Evolutionary conservation across 2,329 filamentous ascomycete species (phyloP).

Genomic region (Hypoxylon sp.): DNA sequence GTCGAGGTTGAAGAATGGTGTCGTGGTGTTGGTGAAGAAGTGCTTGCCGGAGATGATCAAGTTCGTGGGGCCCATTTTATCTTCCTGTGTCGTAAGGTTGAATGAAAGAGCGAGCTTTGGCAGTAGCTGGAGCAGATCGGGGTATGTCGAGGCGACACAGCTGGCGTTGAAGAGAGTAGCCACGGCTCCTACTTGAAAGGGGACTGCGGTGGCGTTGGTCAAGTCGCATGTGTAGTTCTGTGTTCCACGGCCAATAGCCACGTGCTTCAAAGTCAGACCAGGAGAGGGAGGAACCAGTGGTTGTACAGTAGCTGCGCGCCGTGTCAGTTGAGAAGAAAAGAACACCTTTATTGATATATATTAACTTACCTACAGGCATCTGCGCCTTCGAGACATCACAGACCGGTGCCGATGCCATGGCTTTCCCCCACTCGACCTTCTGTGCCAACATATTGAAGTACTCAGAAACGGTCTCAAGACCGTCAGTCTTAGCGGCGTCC

Average conservation of each 20-base stretch:
- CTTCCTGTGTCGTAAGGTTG: conserved; percentile 61
- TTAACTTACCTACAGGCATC: conserved; percentile 64
- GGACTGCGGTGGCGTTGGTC: conserved; percentile 70
- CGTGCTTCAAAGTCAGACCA: conserved; percentile 78
- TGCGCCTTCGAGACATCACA: conserved; percentile 70
- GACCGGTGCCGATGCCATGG: conserved; percentile 58
- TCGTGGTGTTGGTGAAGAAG: conserved; percentile 80
- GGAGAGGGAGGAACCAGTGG: conserved; percentile 72
- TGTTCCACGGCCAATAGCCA: conserved; percentile 88
- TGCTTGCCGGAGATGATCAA: conserved; percentile 81
- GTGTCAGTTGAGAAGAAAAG: conserved; percentile 47
- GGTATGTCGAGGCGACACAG: conserved; percentile 80
- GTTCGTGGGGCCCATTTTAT: conserved; percentile 68
- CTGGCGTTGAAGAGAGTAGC: conserved; percentile 91
- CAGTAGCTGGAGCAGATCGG: conserved; percentile 75
- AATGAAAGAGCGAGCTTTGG: conserved; percentile 79
- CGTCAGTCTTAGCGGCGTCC: conserved; percentile 58
- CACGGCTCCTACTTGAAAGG: conserved; percentile 78
- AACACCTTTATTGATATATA: background rate
- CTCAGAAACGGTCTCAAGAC: conserved; percentile 65
- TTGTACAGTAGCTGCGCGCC: conserved; percentile 62
- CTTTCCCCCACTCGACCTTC: conserved; percentile 66
- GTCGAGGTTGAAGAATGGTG: conserved; percentile 86
- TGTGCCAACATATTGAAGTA: conserved; percentile 73
- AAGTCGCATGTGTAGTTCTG: conserved; percentile 93